These are phyloP conservation scores for Fusarium sp. DNA, from an alignment of 2,329 filamentous ascomycete genomes.

Conservation along the genomic window DNA sequence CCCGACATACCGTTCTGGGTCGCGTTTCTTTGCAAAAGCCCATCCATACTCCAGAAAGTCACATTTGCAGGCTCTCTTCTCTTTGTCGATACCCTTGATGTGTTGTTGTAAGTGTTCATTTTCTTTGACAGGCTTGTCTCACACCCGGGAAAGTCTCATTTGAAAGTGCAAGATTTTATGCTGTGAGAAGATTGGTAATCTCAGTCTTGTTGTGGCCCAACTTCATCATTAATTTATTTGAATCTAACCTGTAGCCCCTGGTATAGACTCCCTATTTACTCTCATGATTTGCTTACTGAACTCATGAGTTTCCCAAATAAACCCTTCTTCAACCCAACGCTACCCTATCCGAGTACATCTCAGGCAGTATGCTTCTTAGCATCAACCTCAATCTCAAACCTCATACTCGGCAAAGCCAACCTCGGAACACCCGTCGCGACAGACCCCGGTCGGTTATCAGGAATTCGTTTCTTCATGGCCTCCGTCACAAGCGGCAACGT, in stretches of 20 bases:
- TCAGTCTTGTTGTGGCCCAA: not conserved
- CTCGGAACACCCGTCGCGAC: slow-evolving; percentile 19
- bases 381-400: slow-evolving; percentile 41
- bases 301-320: not conserved
- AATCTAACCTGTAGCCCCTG: not conserved
- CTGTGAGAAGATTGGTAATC: not conserved
- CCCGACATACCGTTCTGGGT: not conserved
- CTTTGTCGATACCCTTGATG: not conserved
- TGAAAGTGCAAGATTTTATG: not conserved
- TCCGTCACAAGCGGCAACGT: slow-evolving; percentile 21
- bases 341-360: not conserved
- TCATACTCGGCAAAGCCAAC: slow-evolving; percentile 36
- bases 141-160: not conserved
- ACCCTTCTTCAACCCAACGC: not conserved
- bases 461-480: slow-evolving; percentile 24
- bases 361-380: slow-evolving; percentile 8
- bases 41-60: accelerated
- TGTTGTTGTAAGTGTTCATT: not conserved
- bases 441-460: slow-evolving; percentile 22
- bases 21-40: not conserved
- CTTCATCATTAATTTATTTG: not conserved
- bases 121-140: not conserved
- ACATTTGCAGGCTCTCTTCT: not conserved
- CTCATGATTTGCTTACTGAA: not conserved
- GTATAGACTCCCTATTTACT: not conserved